phyloP scores from a whole-genome alignment of 768 basidiomycete species.

The Tricholoma bakamatsutake region DNA sequence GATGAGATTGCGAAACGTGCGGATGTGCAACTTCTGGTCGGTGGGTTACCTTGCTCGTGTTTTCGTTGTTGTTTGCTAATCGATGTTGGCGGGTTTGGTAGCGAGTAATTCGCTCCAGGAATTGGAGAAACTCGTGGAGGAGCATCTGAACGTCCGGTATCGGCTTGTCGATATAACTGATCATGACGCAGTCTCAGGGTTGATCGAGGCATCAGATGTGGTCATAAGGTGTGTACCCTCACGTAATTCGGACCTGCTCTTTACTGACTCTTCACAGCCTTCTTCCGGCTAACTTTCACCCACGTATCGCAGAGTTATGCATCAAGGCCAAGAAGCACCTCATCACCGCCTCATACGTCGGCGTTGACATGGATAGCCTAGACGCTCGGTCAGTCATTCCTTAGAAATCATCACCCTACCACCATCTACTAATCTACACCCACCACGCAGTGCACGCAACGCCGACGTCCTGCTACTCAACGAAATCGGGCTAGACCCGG shows the following conservation, averaged over 20 bases:
- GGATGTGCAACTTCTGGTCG: slow-evolving; percentile 70
- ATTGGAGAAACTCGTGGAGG: slow-evolving; percentile 39
- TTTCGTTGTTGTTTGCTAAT: slow-evolving; percentile 1
- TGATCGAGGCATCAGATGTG: slow-evolving; percentile 66
- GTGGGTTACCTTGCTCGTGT: slow-evolving; percentile 44
- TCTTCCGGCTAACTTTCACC: slow-evolving; percentile 73
- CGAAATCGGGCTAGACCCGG: slow-evolving; percentile 88
- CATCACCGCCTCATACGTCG: slow-evolving; percentile 90
- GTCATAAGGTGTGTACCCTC: slow-evolving; percentile 67
- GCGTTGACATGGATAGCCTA: slow-evolving; percentile 64
- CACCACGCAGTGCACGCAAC: slow-evolving; percentile 40
- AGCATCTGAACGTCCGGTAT: slow-evolving; percentile 47
- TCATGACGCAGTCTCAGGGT: slow-evolving; percentile 32
- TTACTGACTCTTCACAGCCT: slow-evolving; percentile 42
- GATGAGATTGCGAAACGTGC: slow-evolving; percentile 57
- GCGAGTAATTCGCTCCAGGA: slow-evolving; percentile 70
- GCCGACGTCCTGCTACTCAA: slow-evolving; percentile 74
- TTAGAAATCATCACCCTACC: not conserved
- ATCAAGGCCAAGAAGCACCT: slow-evolving; percentile 67
- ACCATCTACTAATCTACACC: not conserved
- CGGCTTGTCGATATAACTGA: slow-evolving; percentile 58
- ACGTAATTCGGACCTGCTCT: not conserved
- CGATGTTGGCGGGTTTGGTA: slow-evolving; percentile 23
- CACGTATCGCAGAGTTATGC: slow-evolving; percentile 65
- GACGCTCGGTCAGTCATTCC: slow-evolving; percentile 44